phyloP scores from a whole-genome alignment of 805 yeast species.

The Candida sanyiensis region DNA sequence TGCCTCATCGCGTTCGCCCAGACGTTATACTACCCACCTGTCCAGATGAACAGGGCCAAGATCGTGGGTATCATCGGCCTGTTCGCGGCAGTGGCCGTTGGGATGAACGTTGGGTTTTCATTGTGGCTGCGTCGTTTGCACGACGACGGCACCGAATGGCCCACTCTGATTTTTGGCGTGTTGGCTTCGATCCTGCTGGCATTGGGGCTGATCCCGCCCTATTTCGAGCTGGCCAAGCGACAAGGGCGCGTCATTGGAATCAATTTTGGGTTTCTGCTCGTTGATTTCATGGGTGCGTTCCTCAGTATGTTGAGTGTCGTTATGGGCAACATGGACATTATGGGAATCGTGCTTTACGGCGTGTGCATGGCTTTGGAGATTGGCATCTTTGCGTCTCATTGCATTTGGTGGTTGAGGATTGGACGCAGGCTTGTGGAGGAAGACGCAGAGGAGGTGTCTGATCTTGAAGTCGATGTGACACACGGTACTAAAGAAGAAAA shows the following conservation, averaged over 20 bases:
- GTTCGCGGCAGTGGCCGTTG: slow-evolving; percentile 45
- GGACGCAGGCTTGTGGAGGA: slow-evolving; percentile 3
- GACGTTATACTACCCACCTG: slow-evolving; percentile 72
- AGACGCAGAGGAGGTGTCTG: slow-evolving; percentile 3
- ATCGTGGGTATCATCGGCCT: slow-evolving; percentile 33
- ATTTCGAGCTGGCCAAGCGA: slow-evolving; percentile 74
- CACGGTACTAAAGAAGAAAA: neutral
- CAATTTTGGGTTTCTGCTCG: slow-evolving; percentile 66
- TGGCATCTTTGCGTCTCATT: slow-evolving; percentile 62
- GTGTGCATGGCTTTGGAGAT: slow-evolving; percentile 61
- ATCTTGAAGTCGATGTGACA: neutral
- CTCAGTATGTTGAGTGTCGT: slow-evolving; percentile 62
- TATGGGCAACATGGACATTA: slow-evolving; percentile 55
- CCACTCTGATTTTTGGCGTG: slow-evolving; percentile 73
- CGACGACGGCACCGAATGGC: slow-evolving; percentile 58
- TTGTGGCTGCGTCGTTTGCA: slow-evolving; percentile 60
- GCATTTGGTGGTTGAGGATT: slow-evolving; percentile 49
- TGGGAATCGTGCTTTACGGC: slow-evolving; percentile 66
- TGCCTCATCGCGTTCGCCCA: slow-evolving; percentile 66
- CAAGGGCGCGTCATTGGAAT: slow-evolving; percentile 86
- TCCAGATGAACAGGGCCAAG: slow-evolving; percentile 32
- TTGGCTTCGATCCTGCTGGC: slow-evolving; percentile 74
- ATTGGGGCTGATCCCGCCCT: slow-evolving; percentile 82
- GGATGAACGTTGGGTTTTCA: slow-evolving; percentile 63
- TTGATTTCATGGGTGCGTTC: slow-evolving; percentile 82